Evolutionary conservation across 225 moss, liverwort and hornwort genomes (phyloP).

Genomic region (Ulota crispa): DNA sequence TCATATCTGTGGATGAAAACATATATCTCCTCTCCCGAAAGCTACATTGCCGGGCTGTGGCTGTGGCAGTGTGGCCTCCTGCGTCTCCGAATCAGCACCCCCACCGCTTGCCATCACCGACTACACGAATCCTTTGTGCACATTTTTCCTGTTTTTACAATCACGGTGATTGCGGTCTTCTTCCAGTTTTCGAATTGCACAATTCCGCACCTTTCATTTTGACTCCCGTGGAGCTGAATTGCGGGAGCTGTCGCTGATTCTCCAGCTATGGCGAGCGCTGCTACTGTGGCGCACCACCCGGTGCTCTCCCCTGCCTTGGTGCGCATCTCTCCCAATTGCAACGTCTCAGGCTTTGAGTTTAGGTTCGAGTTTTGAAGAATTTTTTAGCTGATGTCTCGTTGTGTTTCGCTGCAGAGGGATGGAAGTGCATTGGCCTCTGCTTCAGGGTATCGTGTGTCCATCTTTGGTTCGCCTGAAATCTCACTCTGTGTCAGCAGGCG

Average conservation of each 20-base stretch:
- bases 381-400: not conserved
- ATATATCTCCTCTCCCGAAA: conserved; percentile 14
- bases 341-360: not conserved
- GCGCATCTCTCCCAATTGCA: not conserved
- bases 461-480: conserved; percentile 29
- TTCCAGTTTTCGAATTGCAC: not conserved
- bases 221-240: not conserved
- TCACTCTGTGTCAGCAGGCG: conserved; percentile 12
- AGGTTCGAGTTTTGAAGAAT: not conserved
- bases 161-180: not conserved
- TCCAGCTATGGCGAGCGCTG: conserved; percentile 28
- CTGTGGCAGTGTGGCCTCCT: not conserved
- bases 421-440: conserved; percentile 43
- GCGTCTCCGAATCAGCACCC: not conserved
- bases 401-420: conserved; percentile 44
- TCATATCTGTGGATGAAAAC: not conserved
- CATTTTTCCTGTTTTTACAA: not conserved
- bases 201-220: not conserved
- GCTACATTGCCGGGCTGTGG: not conserved
- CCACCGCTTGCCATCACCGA: not conserved
- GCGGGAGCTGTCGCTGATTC: not conserved
- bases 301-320: conserved; percentile 34
- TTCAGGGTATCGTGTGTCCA: conserved; percentile 34
- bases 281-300: conserved; percentile 17
- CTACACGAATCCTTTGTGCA: not conserved